Evolutionary conservation across 768 basidiomycete species (phyloP).

Genomic region (Phlebiopsis flavidoalba): DNA sequence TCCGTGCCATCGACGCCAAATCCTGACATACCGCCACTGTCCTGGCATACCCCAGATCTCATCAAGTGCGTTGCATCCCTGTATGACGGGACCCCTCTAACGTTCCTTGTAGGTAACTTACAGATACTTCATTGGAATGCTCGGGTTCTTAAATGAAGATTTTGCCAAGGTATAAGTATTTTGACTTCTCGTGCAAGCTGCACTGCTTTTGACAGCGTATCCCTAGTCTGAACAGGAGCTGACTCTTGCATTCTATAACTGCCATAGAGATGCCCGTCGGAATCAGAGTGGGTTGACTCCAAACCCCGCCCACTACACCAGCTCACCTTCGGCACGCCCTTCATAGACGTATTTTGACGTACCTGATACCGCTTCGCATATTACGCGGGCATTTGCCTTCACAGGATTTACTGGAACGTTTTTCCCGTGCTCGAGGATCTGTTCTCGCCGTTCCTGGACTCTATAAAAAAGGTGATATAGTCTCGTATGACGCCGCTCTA

Average conservation of each 20-base stretch:
- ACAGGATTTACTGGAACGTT: slow-evolving; percentile 58
- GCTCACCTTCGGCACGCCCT: slow-evolving; percentile 26
- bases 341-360: slow-evolving; percentile 81
- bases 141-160: slow-evolving; percentile 91
- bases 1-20: slow-evolving; percentile 85
- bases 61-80: slow-evolving; percentile 55
- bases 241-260: slow-evolving; percentile 81
- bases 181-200: neutral
- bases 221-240: slow-evolving; percentile 84
- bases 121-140: slow-evolving; percentile 91
- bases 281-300: slow-evolving; percentile 73
- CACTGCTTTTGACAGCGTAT: neutral
- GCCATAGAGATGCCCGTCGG: slow-evolving; percentile 57
- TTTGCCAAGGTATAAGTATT: slow-evolving; percentile 58
- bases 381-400: slow-evolving; percentile 86
- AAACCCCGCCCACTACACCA: neutral
- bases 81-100: neutral
- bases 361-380: slow-evolving; percentile 85
- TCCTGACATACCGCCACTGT: slow-evolving; percentile 76
- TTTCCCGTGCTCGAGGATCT: slow-evolving; percentile 68
- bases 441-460: slow-evolving; percentile 75
- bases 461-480: slow-evolving; percentile 71
- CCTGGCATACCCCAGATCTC: slow-evolving; percentile 73
- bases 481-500: slow-evolving; percentile 76
- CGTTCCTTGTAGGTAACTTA: slow-evolving; percentile 69